A percentile compares a stretch with the other conserved stretches of the same genome.
Conservation (phyloP, 306 rosid genomes). For the Cajanus cajan region DNA sequence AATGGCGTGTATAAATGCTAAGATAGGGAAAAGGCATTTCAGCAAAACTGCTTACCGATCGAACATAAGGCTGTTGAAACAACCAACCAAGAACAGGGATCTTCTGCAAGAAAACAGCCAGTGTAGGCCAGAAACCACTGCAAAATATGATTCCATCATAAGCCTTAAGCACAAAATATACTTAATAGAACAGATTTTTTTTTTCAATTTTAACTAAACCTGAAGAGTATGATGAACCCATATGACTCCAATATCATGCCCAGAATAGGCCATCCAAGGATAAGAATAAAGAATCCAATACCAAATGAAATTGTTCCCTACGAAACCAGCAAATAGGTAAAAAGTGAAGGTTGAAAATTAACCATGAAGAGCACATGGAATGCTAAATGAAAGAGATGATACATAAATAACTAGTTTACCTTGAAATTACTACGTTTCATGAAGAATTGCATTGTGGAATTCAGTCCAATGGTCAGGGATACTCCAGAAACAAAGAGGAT, state of each 20-base stretch:
- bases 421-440: slow-evolving; percentile 86
- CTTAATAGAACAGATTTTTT: slow-evolving; percentile 1
- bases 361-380: slow-evolving; percentile 1
- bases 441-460: slow-evolving; percentile 90
- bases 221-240: slow-evolving; percentile 84
- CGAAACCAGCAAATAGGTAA: neutral
- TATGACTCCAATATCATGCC: slow-evolving; percentile 93
- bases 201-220: slow-evolving; percentile 47
- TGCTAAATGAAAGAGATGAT: neutral
- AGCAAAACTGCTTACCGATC: slow-evolving; percentile 60
- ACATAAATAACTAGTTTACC: slow-evolving; percentile 45
- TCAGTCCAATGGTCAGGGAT: slow-evolving; percentile 81
- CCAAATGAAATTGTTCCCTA: slow-evolving; percentile 92
- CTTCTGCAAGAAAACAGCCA: slow-evolving; percentile 89
- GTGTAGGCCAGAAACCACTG: slow-evolving; percentile 99
- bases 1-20: neutral
- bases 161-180: slow-evolving; percentile 10
- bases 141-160: slow-evolving; percentile 39
- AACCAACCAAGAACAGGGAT: slow-evolving; percentile 89
- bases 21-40: neutral
- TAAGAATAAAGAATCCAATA: slow-evolving; percentile 75
- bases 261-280: slow-evolving; percentile 89
- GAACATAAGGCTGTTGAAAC: slow-evolving; percentile 74
- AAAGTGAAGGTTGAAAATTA: neutral
- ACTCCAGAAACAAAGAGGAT: slow-evolving; percentile 94